These are phyloP conservation scores for Macrolepiota dolichaula DNA, from an alignment of 768 basidiomycete species.

Conservation along the genomic window DNA sequence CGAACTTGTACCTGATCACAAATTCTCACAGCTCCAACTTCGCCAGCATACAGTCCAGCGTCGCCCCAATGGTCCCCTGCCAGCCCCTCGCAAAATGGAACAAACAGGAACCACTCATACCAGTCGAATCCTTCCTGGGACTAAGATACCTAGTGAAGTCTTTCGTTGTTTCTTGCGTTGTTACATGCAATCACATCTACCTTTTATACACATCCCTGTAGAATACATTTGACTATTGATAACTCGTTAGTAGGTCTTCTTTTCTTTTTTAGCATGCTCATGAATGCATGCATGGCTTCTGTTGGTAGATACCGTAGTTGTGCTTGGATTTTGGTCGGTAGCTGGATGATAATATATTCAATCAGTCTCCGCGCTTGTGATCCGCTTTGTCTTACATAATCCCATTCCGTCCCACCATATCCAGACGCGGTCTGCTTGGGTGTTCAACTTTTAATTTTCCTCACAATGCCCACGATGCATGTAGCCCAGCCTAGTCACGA, in stretches of 20 bases:
- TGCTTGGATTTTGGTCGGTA: neutral
- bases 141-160: conserved; percentile 21
- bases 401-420: neutral
- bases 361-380: neutral
- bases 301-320: conserved; percentile 11
- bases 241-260: conserved; percentile 8
- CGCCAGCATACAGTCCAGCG: conserved; percentile 83
- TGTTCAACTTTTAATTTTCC: neutral
- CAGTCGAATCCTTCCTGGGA: conserved; percentile 53
- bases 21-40: conserved; percentile 60
- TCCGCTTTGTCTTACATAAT: conserved; percentile 6
- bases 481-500: conserved; percentile 22
- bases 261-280: conserved; percentile 4
- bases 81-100: conserved; percentile 65
- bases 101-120: conserved; percentile 39
- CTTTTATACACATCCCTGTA: conserved; percentile 12
- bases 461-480: conserved; percentile 28
- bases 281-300: conserved; percentile 11
- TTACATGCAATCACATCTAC: conserved; percentile 10
- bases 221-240: conserved; percentile 13
- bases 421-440: neutral
- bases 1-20: conserved; percentile 16
- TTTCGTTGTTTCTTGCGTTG: neutral
- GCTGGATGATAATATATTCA: conserved; percentile 4
- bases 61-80: conserved; percentile 84